These are phyloP conservation scores for Rauvolfia tetraphylla DNA, from an alignment of 257 asterid genomes.

Conservation along the genomic window DNA sequence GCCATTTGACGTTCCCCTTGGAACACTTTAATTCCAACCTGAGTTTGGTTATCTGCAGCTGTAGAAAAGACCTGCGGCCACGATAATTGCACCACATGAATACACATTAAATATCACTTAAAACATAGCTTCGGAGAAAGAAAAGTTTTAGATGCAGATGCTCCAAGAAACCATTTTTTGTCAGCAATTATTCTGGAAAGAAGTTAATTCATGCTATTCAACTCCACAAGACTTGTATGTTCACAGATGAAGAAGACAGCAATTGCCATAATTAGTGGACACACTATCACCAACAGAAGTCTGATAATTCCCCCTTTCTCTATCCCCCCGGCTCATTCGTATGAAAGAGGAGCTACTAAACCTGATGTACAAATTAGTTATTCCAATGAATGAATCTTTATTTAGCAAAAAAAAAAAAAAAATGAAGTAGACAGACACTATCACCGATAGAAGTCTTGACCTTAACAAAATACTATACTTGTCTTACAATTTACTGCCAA, in stretches of 20 bases:
- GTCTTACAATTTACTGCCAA: too few species aligned
- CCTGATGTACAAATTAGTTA: too few species aligned
- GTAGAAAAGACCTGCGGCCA: conserved; percentile 34
- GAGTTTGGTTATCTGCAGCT: conserved; percentile 29
- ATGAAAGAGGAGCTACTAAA: too few species aligned
- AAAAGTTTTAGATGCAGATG: background rate
- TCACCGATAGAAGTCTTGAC: too few species aligned
- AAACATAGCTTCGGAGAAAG: background rate
- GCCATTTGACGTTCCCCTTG: conserved; percentile 35
- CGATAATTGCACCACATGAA: conserved; percentile 2
- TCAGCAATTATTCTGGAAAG: background rate
- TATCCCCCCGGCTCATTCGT: too few species aligned
- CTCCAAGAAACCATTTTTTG: background rate
- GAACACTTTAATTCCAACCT: conserved; percentile 28
- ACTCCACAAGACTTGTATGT: background rate
- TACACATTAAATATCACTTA: background rate
- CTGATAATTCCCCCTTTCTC: too few species aligned
- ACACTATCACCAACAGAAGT: too few species aligned
- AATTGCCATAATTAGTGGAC: background rate
- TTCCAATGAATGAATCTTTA: too few species aligned
- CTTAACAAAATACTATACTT: too few species aligned
- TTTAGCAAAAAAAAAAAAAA: too few species aligned
- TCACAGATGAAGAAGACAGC: background rate
- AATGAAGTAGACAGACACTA: too few species aligned
- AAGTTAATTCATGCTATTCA: background rate